Evolutionary conservation across 345 rosid genomes (phyloP), one percentile per base, ranked within the genome.

Genomic region (Fremontodendron californicum): DNA sequence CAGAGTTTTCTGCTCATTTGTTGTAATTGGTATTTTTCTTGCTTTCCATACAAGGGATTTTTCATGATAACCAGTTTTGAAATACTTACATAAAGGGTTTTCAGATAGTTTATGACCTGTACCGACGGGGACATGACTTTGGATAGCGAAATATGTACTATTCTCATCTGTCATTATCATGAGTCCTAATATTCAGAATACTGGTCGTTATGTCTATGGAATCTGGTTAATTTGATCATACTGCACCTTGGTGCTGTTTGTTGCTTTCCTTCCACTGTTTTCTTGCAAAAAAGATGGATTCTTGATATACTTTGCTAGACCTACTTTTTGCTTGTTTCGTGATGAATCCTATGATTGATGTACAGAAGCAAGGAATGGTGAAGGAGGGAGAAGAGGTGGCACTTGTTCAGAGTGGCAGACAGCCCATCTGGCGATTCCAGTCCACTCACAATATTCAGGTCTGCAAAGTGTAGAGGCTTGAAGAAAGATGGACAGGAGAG

Each of bases 361-460:
- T 61, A 66, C 95, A 94, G 99, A 83, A 90, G 49, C 97, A 92
- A 87, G 98, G 98, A 52, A 90, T 96, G 99, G 94, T 96, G 61
- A 96, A 89, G 84, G 86, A 89, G 77, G 99, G 97, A 79, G 98
- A 94, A 84, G 98, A 96, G 84, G 89, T 96, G 40, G 98, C 97
- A 1, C 92, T 94, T 61, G 87, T 96, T 70, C 97, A 88, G 86
- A 96, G 99, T 72, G 99, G 98, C 35, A 87, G 89, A 69, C 90
- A 90, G 76, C 97, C 98, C 72, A 96, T 96, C 80, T 96, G 99
- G 98, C 88, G 97, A 76, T 92, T 89, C 82, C 97, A 91, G 58
- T 92, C 99, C 46, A 94, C 98, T 8, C 99, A 96, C 79, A 93
- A 92, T 81, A 94, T 93, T 81, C 99, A 96, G 88, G 97, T 96